Evolutionary conservation across 2,329 filamentous ascomycete genomes (phyloP).

Genomic region (Colletotrichum sp.): DNA sequence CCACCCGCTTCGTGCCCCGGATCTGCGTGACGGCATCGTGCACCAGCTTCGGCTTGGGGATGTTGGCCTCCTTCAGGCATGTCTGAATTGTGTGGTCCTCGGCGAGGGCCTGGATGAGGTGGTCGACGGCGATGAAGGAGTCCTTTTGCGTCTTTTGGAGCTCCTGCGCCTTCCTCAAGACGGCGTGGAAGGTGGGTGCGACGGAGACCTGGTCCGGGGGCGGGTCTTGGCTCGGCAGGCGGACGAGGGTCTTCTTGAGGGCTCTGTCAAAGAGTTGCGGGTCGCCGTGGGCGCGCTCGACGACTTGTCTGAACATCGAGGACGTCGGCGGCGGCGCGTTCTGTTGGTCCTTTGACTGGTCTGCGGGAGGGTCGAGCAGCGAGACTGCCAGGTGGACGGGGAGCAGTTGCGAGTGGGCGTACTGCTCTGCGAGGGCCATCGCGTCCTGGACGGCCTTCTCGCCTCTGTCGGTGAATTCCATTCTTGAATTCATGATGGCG

Average conservation of each 20-base stretch:
- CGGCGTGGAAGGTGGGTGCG: conserved; percentile 79
- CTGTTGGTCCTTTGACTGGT: conserved; percentile 83
- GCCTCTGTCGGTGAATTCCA: conserved; percentile 94
- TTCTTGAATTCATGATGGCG: conserved; percentile 71
- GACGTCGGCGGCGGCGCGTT: conserved; percentile 69
- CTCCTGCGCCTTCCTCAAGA: conserved; percentile 84
- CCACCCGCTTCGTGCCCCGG: conserved; percentile 89
- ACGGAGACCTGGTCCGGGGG: conserved; percentile 88
- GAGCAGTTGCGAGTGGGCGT: conserved; percentile 87
- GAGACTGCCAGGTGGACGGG: conserved; percentile 89
- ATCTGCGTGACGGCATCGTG: conserved; percentile 92
- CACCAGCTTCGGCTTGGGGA: conserved; percentile 89
- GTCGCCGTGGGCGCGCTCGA: conserved; percentile 93
- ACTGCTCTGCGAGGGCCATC: conserved; percentile 85
- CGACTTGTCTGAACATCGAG: conserved; percentile 92
- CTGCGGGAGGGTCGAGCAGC: conserved; percentile 76
- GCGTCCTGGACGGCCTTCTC: conserved; percentile 90
- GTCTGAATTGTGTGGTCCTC: conserved; percentile 79
- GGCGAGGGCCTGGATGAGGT: conserved; percentile 83
- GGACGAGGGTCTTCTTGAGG: conserved; percentile 90
- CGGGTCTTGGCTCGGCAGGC: conserved; percentile 91
- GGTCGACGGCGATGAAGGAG: conserved; percentile 91
- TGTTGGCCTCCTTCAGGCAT: conserved; percentile 82
- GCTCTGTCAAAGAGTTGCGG: conserved; percentile 85
- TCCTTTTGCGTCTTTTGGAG: conserved; percentile 98